Base-by-base conservation (phyloP, 768 basidiomycete species). In the Mycena sanguinolenta region DNA sequence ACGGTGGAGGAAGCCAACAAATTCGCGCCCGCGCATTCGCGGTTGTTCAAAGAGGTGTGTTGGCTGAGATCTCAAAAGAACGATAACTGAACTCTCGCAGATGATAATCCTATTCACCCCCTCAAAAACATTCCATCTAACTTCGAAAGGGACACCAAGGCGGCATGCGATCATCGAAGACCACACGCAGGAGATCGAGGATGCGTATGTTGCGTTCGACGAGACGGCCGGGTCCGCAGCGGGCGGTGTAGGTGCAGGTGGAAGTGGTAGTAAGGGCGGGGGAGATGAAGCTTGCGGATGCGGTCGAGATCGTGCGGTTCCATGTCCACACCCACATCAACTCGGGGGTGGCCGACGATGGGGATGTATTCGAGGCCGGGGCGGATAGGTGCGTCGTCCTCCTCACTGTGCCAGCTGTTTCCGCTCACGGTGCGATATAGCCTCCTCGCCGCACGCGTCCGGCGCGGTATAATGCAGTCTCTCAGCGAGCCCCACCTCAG, bases 41-140 rank as follows among this genome's bases (percentile, higher is more conserved):
- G 84, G 27, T 65, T 87, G 4, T 86, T 86, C 76, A 86, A 85
- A 69, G 84, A 85, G 75, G 84, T 82, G 63, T 10, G 3, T 36
- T 46, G 63, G 13, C 34, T 67, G n/a, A n/a, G n/a, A n/a, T 38
- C 16, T 2, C 46, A n/a, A 52, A 28, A 27, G 27, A 32, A 9
- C 25, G 9, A 57, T 57, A 49, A 27, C 17, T 38, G 10, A 42
- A 39, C 16, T 38, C 32, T 30, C 23, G 23, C 28, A 86, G 84
- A 87, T 87, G 84, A 81, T 88, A 58, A 58, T 86, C 6, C 76
- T 85, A 32, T 72, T 82, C 1, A 77, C 76, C 3, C 80, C 82
- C 0, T 74, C 77, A 4, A 84, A 84, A 63, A 85, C 86, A 0
- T 86, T 88, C 65, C 75, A 73, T 8, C 81, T 81, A 58, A 87